Percentiles rank a stretch among this genome's conserved stretches.
phyloP scores from a whole-genome alignment of 2,329 filamentous ascomycete species.

The Curvularia sp. region DNA sequence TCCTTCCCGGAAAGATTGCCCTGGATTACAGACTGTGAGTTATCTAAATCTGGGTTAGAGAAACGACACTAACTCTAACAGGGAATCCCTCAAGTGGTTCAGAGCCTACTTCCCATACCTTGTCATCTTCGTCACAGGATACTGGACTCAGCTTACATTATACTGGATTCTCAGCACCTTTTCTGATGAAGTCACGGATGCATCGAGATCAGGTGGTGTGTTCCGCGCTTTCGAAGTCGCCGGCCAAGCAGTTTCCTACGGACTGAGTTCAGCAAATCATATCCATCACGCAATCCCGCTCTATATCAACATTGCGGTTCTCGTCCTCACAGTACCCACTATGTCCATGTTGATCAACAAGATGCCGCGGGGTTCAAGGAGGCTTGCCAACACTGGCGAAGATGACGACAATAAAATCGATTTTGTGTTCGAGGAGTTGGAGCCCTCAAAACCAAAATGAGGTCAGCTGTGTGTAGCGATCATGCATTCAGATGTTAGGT shows the following conservation, averaged over 20 bases:
- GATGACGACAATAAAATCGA: not conserved
- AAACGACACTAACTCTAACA: not conserved
- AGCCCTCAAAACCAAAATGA: not conserved
- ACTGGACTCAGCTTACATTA: conserved; percentile 18
- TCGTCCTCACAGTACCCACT: conserved; percentile 14
- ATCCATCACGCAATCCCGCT: conserved; percentile 13
- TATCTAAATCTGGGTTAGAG: not conserved
- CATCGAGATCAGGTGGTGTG: conserved; percentile 12
- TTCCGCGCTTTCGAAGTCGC: conserved; percentile 21
- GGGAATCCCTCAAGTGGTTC: conserved; percentile 11
- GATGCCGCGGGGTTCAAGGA: conserved; percentile 9
- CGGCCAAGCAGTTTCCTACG: conserved; percentile 20
- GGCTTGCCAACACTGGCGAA: not conserved
- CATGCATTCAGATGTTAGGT: not conserved
- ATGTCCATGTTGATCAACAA: conserved; percentile 16
- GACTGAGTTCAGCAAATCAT: conserved; percentile 17
- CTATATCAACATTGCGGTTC: conserved; percentile 15
- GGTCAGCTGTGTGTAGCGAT: not conserved
- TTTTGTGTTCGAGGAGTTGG: not conserved
- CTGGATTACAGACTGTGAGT: conserved; percentile 16
- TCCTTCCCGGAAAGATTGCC: conserved; percentile 5
- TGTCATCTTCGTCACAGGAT: conserved; percentile 11
- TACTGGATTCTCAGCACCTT: conserved; percentile 20
- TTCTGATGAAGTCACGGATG: conserved; percentile 10
- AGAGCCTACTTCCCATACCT: conserved; percentile 17